A percentile compares a stretch with the other conserved stretches of the same genome.
Conservation (phyloP, 2,329 filamentous ascomycete species). For the Penicillium polonicum region DNA sequence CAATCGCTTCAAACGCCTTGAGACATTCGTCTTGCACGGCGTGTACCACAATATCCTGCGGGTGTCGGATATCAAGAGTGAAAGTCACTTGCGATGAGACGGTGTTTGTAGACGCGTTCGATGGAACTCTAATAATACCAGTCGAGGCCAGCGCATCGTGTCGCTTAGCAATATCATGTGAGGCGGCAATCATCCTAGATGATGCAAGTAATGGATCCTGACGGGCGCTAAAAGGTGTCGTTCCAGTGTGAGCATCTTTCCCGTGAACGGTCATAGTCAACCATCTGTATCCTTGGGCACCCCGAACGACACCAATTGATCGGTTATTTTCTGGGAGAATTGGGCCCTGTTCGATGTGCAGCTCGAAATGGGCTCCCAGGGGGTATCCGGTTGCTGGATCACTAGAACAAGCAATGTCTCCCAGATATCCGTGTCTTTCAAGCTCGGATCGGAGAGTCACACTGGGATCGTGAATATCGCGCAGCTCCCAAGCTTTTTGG, state of each 20-base stretch:
- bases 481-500: constrained; percentile 58
- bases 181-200: constrained; percentile 62
- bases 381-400: constrained; percentile 48
- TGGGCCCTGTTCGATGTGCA: constrained; percentile 78
- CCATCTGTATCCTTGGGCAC: constrained; percentile 70
- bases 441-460: constrained; percentile 64
- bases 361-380: constrained; percentile 72
- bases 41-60: constrained; percentile 54
- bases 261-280: constrained; percentile 63
- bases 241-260: constrained; percentile 67
- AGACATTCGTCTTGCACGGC: constrained; percentile 56
- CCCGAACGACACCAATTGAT: constrained; percentile 65
- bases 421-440: constrained; percentile 66
- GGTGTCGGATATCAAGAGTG: constrained; percentile 64
- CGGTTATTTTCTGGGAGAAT: constrained; percentile 61
- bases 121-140: constrained; percentile 61
- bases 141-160: constrained; percentile 62
- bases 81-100: constrained; percentile 64
- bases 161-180: constrained; percentile 58
- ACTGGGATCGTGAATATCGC: constrained; percentile 56
- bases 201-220: constrained; percentile 65
- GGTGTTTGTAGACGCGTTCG: constrained; percentile 64
- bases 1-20: constrained; percentile 56
- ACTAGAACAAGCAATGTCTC: constrained; percentile 53
- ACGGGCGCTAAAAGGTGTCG: constrained; percentile 62